phyloP scores from a whole-genome alignment of 1,284 basidiomycete genomes.

The Ustilago hordei region DNA sequence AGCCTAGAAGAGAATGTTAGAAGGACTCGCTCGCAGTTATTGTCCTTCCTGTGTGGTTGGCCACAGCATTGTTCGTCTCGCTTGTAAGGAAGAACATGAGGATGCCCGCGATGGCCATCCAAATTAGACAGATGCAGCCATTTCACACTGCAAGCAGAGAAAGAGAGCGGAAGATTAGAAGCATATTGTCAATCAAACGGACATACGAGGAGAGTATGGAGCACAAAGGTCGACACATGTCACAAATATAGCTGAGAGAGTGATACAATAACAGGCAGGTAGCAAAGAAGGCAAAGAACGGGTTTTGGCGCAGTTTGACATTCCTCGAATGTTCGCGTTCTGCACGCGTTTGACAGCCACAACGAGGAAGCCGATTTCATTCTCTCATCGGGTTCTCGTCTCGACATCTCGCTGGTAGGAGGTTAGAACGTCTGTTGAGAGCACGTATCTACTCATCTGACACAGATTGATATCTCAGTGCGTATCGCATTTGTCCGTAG shows the following conservation, averaged over 20 bases:
- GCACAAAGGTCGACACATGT: slow-evolving; percentile 27
- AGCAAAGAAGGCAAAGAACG: not conserved
- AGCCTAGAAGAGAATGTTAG: not conserved
- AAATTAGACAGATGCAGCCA: not conserved
- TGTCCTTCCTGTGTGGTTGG: slow-evolving; percentile 1
- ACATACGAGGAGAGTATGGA: slow-evolving; percentile 5
- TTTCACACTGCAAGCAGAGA: not conserved
- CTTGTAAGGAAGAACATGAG: not conserved
- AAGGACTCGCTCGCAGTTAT: not conserved
- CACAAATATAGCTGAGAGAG: slow-evolving; percentile 2
- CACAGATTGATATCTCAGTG: too few relatives aligned
- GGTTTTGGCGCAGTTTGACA: slow-evolving; percentile 27
- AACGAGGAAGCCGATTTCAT: not conserved
- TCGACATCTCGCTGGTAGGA: not conserved
- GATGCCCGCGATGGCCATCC: not conserved
- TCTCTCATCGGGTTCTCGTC: not conserved
- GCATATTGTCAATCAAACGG: not conserved
- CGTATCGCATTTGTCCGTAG: too few relatives aligned
- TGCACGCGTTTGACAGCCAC: slow-evolving; percentile 4
- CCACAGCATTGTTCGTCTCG: not conserved
- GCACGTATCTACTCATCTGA: too few relatives aligned
- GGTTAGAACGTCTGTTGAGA: not conserved
- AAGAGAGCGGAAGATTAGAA: not conserved
- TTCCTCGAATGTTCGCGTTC: slow-evolving; percentile 38
- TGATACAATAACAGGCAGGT: not conserved